Conservation (phyloP, 371 early-diverging fungal genomes). For the Mucor plumbeus region DNA sequence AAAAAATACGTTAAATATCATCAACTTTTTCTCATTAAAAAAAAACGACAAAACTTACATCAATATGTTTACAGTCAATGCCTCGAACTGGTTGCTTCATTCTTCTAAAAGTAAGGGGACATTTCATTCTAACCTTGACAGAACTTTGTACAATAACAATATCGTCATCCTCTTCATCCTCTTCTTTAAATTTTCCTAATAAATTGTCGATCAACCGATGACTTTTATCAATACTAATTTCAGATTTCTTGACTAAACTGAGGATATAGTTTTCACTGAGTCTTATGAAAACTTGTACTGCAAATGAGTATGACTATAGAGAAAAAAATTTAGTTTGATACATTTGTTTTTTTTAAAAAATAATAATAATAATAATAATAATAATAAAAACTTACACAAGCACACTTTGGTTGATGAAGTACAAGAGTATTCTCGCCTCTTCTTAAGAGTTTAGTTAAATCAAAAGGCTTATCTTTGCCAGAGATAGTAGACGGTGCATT, state of each 20-base stretch:
- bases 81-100: slow-evolving; percentile 45
- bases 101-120: slow-evolving; percentile 41
- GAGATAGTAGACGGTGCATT: slow-evolving; percentile 1
- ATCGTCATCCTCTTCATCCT: slow-evolving; percentile 40
- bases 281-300: slow-evolving; percentile 25
- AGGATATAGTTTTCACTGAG: slow-evolving; percentile 33
- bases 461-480: slow-evolving; percentile 47
- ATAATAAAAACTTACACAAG: slow-evolving; percentile 37
- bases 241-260: not conserved
- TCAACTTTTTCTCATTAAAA: too few species aligned
- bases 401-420: slow-evolving; percentile 36
- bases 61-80: slow-evolving; percentile 35
- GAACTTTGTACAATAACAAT: slow-evolving; percentile 34
- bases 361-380: too few species aligned
- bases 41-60: slow-evolving; percentile 24
- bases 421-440: slow-evolving; percentile 31
- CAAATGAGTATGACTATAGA: slow-evolving; percentile 33
- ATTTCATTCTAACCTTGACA: slow-evolving; percentile 35
- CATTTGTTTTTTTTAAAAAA: too few species aligned
- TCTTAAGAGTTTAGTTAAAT: slow-evolving; percentile 24
- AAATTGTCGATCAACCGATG: slow-evolving; percentile 25
- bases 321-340: not conserved
- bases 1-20: not conserved
- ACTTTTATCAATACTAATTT: slow-evolving; percentile 15
- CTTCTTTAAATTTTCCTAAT: slow-evolving; percentile 17